Evolutionary conservation across 768 basidiomycete species (phyloP).

Genomic region (Myochromella boudieri): DNA sequence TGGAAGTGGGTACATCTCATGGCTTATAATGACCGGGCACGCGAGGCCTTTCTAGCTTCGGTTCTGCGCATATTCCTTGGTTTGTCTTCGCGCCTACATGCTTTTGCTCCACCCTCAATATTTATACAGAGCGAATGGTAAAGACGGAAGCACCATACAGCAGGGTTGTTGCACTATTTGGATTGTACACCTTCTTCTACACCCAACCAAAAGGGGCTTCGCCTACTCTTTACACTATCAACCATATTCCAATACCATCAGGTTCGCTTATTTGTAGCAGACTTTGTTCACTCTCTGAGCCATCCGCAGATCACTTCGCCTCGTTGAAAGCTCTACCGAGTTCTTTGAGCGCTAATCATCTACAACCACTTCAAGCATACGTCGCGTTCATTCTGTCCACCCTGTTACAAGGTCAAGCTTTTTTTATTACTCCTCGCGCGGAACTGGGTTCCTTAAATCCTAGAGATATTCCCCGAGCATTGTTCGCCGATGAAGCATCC

Average conservation of each 20-base stretch:
- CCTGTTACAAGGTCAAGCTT: slow-evolving; percentile 48
- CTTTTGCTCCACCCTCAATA: slow-evolving; percentile 1
- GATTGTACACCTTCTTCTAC: slow-evolving; percentile 65
- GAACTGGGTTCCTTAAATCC: slow-evolving; percentile 55
- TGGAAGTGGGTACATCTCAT: slow-evolving; percentile 81
- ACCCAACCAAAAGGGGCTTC: slow-evolving; percentile 62
- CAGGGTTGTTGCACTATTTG: slow-evolving; percentile 65
- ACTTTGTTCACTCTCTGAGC: neutral
- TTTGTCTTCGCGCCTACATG: slow-evolving; percentile 27
- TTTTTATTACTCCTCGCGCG: slow-evolving; percentile 61
- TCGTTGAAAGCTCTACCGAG: slow-evolving; percentile 50
- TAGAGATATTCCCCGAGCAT: slow-evolving; percentile 66
- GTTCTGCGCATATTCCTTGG: slow-evolving; percentile 68
- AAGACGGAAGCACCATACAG: slow-evolving; percentile 50
- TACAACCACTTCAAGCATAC: slow-evolving; percentile 50
- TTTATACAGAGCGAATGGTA: slow-evolving; percentile 49
- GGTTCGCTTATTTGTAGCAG: slow-evolving; percentile 36
- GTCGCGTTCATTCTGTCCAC: slow-evolving; percentile 47
- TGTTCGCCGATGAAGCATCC: slow-evolving; percentile 46
- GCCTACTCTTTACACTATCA: slow-evolving; percentile 48
- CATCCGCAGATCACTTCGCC: slow-evolving; percentile 52
- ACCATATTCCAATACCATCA: slow-evolving; percentile 60
- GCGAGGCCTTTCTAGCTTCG: slow-evolving; percentile 60
- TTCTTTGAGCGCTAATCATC: slow-evolving; percentile 35
- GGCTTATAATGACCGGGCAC: slow-evolving; percentile 65